These are phyloP conservation scores for Torrubiella hemipterigena DNA, from an alignment of 2,329 filamentous ascomycete genomes.

Conservation along the genomic window DNA sequence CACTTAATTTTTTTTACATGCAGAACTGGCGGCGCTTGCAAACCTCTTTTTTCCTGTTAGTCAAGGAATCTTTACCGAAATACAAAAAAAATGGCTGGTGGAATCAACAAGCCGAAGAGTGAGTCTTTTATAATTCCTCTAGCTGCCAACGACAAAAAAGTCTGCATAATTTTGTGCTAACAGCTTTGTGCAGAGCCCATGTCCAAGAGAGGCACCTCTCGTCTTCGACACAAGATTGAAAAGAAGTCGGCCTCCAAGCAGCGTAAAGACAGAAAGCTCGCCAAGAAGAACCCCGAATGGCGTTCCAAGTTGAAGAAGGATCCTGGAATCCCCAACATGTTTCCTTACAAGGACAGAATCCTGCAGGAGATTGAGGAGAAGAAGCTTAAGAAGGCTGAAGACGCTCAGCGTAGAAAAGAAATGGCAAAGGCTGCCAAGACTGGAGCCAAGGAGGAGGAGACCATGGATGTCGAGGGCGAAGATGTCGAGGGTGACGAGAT, in stretches of 20 bases:
- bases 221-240: constrained; percentile 89
- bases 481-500: constrained; percentile 33
- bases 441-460: constrained; percentile 20
- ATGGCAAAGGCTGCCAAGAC: constrained; percentile 57
- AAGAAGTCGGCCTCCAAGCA: constrained; percentile 87
- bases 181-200: constrained; percentile 56
- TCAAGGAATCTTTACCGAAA: constrained; percentile 11
- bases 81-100: constrained; percentile 33
- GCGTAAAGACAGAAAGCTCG: constrained; percentile 75
- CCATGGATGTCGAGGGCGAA: constrained; percentile 28
- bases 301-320: constrained; percentile 92
- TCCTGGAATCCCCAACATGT: constrained; percentile 91
- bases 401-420: constrained; percentile 58
- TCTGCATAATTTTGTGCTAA: constrained; percentile 1
- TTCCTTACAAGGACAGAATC: constrained; percentile 94
- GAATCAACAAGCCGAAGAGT: constrained; percentile 45
- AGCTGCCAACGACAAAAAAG: neutral
- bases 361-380: constrained; percentile 90
- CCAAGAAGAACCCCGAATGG: constrained; percentile 97
- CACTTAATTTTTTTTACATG: constrained; percentile 23
- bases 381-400: constrained; percentile 68
- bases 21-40: constrained; percentile 4
- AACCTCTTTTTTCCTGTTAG: constrained; percentile 2
- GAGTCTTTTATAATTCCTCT: constrained; percentile 11
- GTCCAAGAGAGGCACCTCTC: constrained; percentile 84